Conservation (phyloP, 768 basidiomycete species). For the Tephrocybe sp. region DNA sequence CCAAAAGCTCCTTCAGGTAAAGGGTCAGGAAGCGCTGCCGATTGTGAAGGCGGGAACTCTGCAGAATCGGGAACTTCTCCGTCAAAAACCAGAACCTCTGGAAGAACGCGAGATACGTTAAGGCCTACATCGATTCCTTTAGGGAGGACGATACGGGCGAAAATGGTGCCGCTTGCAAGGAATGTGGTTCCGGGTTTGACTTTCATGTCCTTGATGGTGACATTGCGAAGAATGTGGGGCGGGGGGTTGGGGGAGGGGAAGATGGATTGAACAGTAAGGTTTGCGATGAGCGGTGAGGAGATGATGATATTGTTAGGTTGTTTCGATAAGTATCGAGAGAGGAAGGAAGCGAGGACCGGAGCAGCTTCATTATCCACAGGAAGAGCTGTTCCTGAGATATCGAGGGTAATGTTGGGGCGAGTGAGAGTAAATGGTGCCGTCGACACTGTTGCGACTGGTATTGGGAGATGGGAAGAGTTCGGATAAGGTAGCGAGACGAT, state of each 20-base stretch:
- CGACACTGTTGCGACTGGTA: conserved; percentile 53
- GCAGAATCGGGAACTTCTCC: conserved; percentile 51
- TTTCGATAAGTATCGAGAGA: conserved; percentile 63
- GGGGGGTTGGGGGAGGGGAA: conserved; percentile 68
- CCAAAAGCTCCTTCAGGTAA: conserved; percentile 73
- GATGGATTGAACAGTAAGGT: conserved; percentile 39
- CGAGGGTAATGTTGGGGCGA: conserved; percentile 65
- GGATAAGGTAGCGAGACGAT: conserved; percentile 46
- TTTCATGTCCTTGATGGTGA: conserved; percentile 76
- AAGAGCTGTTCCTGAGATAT: conserved; percentile 54
- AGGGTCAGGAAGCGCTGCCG: conserved; percentile 62
- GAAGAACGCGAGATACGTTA: conserved; percentile 61
- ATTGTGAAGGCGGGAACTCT: conserved; percentile 26
- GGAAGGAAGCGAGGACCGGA: conserved; percentile 53
- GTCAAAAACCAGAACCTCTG: conserved; percentile 78
- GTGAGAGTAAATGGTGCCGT: conserved; percentile 58
- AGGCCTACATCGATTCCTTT: conserved; percentile 64
- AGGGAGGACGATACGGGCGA: conserved; percentile 65
- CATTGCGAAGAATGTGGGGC: conserved; percentile 65
- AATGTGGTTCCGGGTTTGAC: conserved; percentile 53
- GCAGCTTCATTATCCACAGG: conserved; percentile 42
- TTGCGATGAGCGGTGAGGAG: conserved; percentile 52
- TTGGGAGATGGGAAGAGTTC: conserved; percentile 12
- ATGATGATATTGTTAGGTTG: conserved; percentile 56
- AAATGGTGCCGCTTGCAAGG: conserved; percentile 69